Conservation (phyloP, 306 rosid genomes). For the Trifolium subterraneum region DNA sequence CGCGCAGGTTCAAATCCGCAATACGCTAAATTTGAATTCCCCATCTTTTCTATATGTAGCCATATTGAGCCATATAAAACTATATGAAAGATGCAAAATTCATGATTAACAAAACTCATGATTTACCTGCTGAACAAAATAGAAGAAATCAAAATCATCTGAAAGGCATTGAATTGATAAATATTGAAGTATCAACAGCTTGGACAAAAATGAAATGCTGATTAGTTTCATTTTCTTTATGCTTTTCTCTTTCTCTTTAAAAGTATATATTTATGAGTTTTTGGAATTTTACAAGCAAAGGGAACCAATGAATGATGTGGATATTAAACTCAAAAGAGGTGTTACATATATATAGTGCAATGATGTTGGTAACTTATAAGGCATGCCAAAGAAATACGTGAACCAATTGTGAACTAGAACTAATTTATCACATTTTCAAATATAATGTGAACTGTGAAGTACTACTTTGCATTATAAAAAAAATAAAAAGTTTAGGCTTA, state of each 20-base stretch:
- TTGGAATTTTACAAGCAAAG: conserved; percentile 18
- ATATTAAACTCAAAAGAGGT: conserved; percentile 25
- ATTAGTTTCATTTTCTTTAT: conserved; percentile 46
- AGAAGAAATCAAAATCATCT: conserved; percentile 77
- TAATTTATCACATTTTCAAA: neutral
- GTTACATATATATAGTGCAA: conserved; percentile 31
- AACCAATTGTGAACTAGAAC: conserved; percentile 22
- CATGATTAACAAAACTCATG: neutral
- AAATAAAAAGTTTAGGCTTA: neutral
- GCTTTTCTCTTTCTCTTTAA: neutral
- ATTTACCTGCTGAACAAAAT: conserved; percentile 82
- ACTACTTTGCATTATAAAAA: conserved; percentile 23
- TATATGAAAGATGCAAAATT: neutral
- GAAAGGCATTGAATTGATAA: conserved; percentile 57
- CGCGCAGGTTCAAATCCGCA: neutral
- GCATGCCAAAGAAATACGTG: conserved; percentile 47
- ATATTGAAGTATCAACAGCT: conserved; percentile 55
- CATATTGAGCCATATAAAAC: no score
- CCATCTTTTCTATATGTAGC: no score
- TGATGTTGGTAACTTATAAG: conserved; percentile 30
- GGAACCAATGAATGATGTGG: conserved; percentile 26
- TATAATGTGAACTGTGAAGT: neutral
- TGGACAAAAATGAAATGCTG: conserved; percentile 39
- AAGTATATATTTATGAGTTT: conserved; percentile 13
- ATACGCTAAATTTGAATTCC: neutral